phyloP scores from a whole-genome alignment of 2,329 filamentous ascomycete genomes.

The Ophiostoma angusticollis region DNA sequence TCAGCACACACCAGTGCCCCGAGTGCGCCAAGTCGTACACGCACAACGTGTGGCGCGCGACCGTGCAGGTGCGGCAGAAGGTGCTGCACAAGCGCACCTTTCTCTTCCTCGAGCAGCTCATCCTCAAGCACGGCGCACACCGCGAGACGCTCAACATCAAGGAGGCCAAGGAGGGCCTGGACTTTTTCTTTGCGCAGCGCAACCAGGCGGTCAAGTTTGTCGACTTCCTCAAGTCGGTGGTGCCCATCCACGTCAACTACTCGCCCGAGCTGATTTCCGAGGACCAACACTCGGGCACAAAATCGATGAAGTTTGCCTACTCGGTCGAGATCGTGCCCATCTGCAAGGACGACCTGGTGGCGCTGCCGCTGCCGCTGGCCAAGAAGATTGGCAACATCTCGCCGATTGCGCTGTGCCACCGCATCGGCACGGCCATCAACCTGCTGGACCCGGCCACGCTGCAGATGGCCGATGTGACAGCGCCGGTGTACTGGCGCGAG shows the following conservation, averaged over 20 bases:
- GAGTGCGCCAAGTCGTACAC: constrained; percentile 95
- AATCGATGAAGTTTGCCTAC: constrained; percentile 90
- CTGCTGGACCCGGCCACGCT: constrained; percentile 83
- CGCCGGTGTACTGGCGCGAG: constrained; percentile 71
- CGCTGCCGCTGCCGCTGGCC: constrained; percentile 76
- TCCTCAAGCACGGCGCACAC: constrained; percentile 80
- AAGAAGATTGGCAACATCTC: constrained; percentile 80
- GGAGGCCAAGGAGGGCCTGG: constrained; percentile 87
- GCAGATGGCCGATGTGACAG: constrained; percentile 75
- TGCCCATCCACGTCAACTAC: constrained; percentile 44
- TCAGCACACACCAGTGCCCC: constrained; percentile 84
- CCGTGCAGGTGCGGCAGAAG: constrained; percentile 92
- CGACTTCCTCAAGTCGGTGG: constrained; percentile 66
- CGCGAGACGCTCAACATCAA: constrained; percentile 96
- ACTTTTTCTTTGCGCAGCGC: constrained; percentile 83
- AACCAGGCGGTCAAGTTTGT: constrained; percentile 76
- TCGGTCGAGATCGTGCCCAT: constrained; percentile 84
- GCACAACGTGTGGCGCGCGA: constrained; percentile 64
- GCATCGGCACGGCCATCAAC: constrained; percentile 80
- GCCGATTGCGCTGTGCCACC: constrained; percentile 73
- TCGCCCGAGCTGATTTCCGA: constrained; percentile 70
- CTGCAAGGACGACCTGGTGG: constrained; percentile 96
- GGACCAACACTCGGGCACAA: constrained; percentile 80
- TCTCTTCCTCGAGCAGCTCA: constrained; percentile 72
- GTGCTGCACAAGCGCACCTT: constrained; percentile 73